These are phyloP conservation scores for Pythium dissimile DNA, from an alignment of 352 stramenopile genomes.

Conservation along the genomic window DNA sequence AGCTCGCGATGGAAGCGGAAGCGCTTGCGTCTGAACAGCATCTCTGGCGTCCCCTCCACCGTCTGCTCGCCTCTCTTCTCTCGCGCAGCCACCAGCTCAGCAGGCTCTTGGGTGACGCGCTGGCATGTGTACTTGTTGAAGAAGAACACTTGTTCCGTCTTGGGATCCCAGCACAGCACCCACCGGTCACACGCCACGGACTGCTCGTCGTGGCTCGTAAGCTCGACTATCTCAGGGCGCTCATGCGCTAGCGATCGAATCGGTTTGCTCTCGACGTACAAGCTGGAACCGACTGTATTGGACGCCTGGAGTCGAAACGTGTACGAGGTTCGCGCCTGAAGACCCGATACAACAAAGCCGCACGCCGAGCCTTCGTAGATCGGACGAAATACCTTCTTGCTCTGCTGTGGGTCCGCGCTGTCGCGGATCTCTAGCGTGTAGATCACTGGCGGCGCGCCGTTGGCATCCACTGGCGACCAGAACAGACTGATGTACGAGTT, in stretches of 20 bases:
- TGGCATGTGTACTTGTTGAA: slow-evolving; percentile 87
- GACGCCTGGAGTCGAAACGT: slow-evolving; percentile 64
- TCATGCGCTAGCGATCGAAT: slow-evolving; percentile 58
- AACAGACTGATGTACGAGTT: slow-evolving; percentile 76
- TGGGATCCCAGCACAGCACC: slow-evolving; percentile 87
- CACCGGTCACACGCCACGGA: slow-evolving; percentile 69
- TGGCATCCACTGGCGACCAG: slow-evolving; percentile 54
- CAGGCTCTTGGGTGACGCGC: slow-evolving; percentile 54
- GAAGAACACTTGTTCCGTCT: slow-evolving; percentile 84
- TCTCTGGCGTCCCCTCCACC: slow-evolving; percentile 67
- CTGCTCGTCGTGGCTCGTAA: slow-evolving; percentile 38
- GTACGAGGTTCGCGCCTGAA: slow-evolving; percentile 50
- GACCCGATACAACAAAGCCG: slow-evolving; percentile 49
- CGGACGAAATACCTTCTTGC: slow-evolving; percentile 23
- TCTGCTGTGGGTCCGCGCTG: neutral
- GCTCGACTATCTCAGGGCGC: slow-evolving; percentile 65
- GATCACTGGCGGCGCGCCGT: slow-evolving; percentile 54
- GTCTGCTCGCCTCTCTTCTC: slow-evolving; percentile 36
- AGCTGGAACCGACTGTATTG: slow-evolving; percentile 60
- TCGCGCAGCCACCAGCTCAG: slow-evolving; percentile 38
- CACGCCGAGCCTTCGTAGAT: slow-evolving; percentile 68
- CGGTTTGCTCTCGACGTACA: slow-evolving; percentile 56
- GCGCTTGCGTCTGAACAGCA: slow-evolving; percentile 81
- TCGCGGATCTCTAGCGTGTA: slow-evolving; percentile 64
- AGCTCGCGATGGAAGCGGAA: slow-evolving; percentile 84